Evolutionary conservation across 106 monocot species (phyloP), one percentile per base, ranked within the genome.

Genomic region (Gastrodia elata): DNA sequence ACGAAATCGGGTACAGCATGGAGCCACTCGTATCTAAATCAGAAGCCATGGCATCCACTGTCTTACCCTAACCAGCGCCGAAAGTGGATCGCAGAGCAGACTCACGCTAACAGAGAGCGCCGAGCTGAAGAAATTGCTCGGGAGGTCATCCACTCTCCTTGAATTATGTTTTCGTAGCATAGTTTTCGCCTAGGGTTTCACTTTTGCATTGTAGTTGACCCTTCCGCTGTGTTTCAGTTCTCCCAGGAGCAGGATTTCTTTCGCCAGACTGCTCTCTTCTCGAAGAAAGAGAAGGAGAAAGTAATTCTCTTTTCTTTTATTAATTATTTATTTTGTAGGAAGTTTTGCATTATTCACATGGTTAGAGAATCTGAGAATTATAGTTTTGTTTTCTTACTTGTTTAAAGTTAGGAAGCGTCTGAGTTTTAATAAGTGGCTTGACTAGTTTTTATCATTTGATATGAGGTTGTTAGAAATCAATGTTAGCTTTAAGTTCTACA

Each of bases 61-160:
- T 96, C 96, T 28, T 96, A 96, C 83, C 96, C 92, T 56, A 96
- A 96, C 76, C 96, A 96, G 78, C 89, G 92, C 38, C 96, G 96
- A 33, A 96, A 88, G 79, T 96, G 96, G 96, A 96, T 96, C 82
- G 96, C 96, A 73, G 96, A 96, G 81, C 96, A 96, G 81, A 88
- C 83, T 41, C 74, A 88, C 68, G 87, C 96, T 70, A 78, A 92
- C 46, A 80, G 67, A 61, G 6, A 68, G 20, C 87, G 81, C 58
- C 82, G 92, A 14, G 26, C 82, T 26, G 96, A 96, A 68, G 96
- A 96, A 70, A 84, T 96, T 57, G 42, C 89, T 8, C 80, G 92
- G 33, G 96, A 96, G 83, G 91, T 18, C 27, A 56, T 9, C 34
- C 3, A 5, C 18, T 28, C 52, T 71, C 48, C 2, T 61, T 32